phyloP scores from a whole-genome alignment of 1,284 basidiomycete genomes.

The Ustilago trichophora region DNA sequence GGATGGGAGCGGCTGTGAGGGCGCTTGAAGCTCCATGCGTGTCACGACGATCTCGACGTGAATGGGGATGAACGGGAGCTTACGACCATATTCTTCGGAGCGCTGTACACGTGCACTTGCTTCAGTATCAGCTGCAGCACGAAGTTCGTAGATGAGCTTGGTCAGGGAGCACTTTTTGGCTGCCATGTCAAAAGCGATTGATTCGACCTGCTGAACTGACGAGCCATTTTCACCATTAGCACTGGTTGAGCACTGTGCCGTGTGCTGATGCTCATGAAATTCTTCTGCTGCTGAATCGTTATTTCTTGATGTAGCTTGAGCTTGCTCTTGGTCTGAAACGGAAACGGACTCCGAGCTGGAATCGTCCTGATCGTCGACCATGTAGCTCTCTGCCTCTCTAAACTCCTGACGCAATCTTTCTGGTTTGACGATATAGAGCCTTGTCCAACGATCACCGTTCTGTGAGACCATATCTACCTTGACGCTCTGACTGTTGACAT shows the following conservation, averaged over 20 bases:
- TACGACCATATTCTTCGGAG: slow-evolving; percentile 17
- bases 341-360: slow-evolving; percentile 22
- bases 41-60: slow-evolving; percentile 44
- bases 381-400: slow-evolving; percentile 53
- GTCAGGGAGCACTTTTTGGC: slow-evolving; percentile 44
- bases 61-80: slow-evolving; percentile 15
- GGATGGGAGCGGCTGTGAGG: slow-evolving; percentile 13
- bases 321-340: background rate
- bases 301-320: slow-evolving; percentile 7
- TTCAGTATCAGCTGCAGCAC: slow-evolving; percentile 31
- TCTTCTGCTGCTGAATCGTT: slow-evolving; percentile 1
- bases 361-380: slow-evolving; percentile 21
- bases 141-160: slow-evolving; percentile 34
- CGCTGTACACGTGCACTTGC: slow-evolving; percentile 21
- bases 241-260: background rate
- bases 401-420: slow-evolving; percentile 48
- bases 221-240: background rate
- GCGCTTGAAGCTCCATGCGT: slow-evolving; percentile 34
- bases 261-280: slow-evolving; percentile 20
- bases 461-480: slow-evolving; percentile 54
- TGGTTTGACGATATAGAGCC: slow-evolving; percentile 45
- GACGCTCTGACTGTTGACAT: slow-evolving; percentile 29
- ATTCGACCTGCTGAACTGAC: background rate
- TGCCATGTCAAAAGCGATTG: slow-evolving; percentile 34
- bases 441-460: slow-evolving; percentile 46